phyloP scores from a whole-genome alignment of 805 yeast genomes.

The Nakazawaea pomicola region DNA sequence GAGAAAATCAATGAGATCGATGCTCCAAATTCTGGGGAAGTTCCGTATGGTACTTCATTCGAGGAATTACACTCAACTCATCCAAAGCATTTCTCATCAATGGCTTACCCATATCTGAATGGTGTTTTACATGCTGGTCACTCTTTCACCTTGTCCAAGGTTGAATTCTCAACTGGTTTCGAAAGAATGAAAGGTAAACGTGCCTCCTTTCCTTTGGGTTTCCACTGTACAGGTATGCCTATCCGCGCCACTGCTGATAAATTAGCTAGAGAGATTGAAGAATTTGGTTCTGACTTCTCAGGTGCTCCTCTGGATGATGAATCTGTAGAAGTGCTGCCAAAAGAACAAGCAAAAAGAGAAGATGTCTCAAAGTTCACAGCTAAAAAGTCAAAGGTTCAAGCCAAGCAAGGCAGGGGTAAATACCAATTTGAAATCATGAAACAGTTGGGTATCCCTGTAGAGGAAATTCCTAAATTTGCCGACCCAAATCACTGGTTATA shows the following conservation, averaged over 20 bases:
- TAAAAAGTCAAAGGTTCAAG: constrained; percentile 88
- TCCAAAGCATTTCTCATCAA: constrained; percentile 86
- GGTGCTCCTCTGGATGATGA: constrained; percentile 62
- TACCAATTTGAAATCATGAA: constrained; percentile 95
- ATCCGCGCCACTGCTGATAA: constrained; percentile 95
- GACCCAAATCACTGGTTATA: constrained; percentile 89
- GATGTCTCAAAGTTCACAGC: constrained; percentile 91
- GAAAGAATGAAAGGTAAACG: constrained; percentile 93
- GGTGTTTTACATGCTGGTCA: constrained; percentile 99
- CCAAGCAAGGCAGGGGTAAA: constrained; percentile 90
- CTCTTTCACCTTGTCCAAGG: constrained; percentile 90
- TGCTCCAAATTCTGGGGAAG: constrained; percentile 76
- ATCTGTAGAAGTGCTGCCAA: constrained; percentile 28
- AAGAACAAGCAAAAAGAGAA: constrained; percentile 40
- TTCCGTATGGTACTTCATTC: constrained; percentile 43
- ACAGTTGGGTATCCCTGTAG: constrained; percentile 82
- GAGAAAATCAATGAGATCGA: constrained; percentile 82
- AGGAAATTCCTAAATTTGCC: constrained; percentile 83
- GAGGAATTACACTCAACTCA: constrained; percentile 72
- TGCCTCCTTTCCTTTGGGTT: constrained; percentile 92
- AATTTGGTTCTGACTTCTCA: constrained; percentile 78
- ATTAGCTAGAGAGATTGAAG: constrained; percentile 85
- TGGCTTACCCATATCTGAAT: constrained; percentile 99
- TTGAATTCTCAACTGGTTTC: constrained; percentile 86
- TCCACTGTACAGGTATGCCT: constrained; percentile 99